A percentile compares a stretch with the other conserved stretches of the same genome.
These are phyloP conservation scores for Wallacemonas sp. DNA, from an alignment of 208 protist genomes.

Conservation along the genomic window DNA sequence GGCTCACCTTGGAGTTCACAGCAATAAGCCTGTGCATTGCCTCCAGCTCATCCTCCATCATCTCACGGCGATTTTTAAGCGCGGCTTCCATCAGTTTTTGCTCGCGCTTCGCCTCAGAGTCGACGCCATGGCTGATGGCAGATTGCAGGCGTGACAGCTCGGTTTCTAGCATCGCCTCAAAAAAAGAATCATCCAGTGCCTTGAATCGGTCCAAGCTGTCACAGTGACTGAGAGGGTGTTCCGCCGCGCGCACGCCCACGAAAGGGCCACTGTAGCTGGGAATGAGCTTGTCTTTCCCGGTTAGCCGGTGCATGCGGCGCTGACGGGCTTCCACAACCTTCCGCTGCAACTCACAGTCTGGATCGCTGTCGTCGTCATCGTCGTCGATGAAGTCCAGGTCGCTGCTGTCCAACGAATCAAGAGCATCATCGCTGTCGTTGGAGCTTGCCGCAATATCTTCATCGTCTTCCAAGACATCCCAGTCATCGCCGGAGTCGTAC, in stretches of 20 bases:
- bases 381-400: slow-evolving; percentile 83
- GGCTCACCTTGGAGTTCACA: slow-evolving; percentile 50
- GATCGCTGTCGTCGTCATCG: slow-evolving; percentile 57
- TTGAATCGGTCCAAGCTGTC: slow-evolving; percentile 61
- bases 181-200: slow-evolving; percentile 32
- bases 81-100: slow-evolving; percentile 47
- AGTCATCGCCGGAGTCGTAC: slow-evolving; percentile 89
- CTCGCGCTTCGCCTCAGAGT: slow-evolving; percentile 33
- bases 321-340: slow-evolving; percentile 69
- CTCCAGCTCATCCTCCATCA: slow-evolving; percentile 64
- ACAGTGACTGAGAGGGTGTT: slow-evolving; percentile 70
- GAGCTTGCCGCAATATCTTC: slow-evolving; percentile 56
- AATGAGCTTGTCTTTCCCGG: slow-evolving; percentile 82
- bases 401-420: slow-evolving; percentile 41
- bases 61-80: slow-evolving; percentile 63
- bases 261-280: slow-evolving; percentile 84
- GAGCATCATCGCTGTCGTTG: slow-evolving; percentile 12
- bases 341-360: slow-evolving; percentile 71
- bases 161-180: slow-evolving; percentile 39
- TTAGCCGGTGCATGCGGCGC: slow-evolving; percentile 63
- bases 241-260: slow-evolving; percentile 41
- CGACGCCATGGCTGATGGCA: neutral
- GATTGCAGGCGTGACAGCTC: slow-evolving; percentile 26
- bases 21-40: slow-evolving; percentile 55
- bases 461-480: slow-evolving; percentile 77